Evolutionary conservation across 257 asterid species (phyloP).

Genomic region (Nicotiana paniculata): DNA sequence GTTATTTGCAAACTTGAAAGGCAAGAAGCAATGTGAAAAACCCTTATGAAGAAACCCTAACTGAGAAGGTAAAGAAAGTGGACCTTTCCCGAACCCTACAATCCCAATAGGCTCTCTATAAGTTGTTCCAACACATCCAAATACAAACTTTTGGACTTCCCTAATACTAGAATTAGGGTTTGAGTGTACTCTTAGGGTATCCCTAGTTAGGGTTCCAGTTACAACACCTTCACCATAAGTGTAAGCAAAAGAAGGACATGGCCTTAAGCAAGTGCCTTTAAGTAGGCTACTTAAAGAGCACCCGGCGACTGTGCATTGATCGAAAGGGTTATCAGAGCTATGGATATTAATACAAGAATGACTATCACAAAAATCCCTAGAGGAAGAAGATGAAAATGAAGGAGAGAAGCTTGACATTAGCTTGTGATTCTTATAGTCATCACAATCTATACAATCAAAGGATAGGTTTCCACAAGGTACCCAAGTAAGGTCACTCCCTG

Average conservation of each 20-base stretch:
- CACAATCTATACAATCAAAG: conserved; percentile 60
- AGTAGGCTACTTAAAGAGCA: conserved; percentile 49
- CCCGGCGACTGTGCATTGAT: conserved; percentile 50
- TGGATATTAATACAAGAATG: conserved; percentile 39
- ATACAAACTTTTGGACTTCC: conserved; percentile 40
- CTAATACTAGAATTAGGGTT: conserved; percentile 26
- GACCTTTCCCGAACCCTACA: conserved; percentile 68
- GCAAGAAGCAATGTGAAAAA: conserved; percentile 70
- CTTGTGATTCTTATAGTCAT: conserved; percentile 29
- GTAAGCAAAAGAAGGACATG: conserved; percentile 78
- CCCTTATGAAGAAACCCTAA: conserved; percentile 63
- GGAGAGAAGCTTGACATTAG: conserved; percentile 40
- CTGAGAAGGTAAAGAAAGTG: conserved; percentile 70
- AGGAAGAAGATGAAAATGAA: conserved; percentile 37
- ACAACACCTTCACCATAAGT: conserved; percentile 60
- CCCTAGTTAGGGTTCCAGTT: conserved; percentile 51
- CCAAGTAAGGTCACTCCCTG: conserved; percentile 83
- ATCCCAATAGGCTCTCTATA: conserved; percentile 70
- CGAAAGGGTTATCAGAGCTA: conserved; percentile 49
- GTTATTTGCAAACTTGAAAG: conserved; percentile 59
- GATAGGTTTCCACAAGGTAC: conserved; percentile 64
- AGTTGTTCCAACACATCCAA: conserved; percentile 57
- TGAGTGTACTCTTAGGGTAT: conserved; percentile 38
- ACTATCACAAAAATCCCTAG: conserved; percentile 48
- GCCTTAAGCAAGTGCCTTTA: conserved; percentile 43